A percentile compares a stretch with the other conserved stretches of the same genome.
phyloP scores from a whole-genome alignment of 495 filamentous ascomycete species.

The Massariosphaeria phaeospora region DNA sequence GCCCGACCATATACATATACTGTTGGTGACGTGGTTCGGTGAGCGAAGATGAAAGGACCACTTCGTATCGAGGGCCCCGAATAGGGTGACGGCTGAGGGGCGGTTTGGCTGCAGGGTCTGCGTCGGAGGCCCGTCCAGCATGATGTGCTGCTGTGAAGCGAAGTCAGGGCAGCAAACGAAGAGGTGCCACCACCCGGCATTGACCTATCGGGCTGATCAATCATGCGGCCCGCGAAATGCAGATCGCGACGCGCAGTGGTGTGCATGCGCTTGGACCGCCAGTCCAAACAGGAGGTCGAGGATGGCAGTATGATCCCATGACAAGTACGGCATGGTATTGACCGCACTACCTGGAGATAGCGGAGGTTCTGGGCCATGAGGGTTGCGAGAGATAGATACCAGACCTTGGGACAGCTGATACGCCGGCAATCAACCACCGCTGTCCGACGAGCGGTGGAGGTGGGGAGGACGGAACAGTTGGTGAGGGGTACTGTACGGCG shows the following conservation, averaged over 20 bases:
- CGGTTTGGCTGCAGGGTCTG: constrained; percentile 33
- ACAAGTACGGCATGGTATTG: constrained; percentile 12
- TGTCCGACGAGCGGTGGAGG: constrained; percentile 2
- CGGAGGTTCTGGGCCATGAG: background rate
- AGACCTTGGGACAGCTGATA: constrained; percentile 2
- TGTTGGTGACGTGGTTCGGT: constrained; percentile 18
- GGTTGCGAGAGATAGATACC: background rate
- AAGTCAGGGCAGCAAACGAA: constrained; percentile 27
- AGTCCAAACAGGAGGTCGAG: constrained; percentile 23
- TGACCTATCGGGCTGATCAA: constrained; percentile 32
- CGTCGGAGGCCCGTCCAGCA: background rate
- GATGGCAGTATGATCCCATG: constrained; percentile 14
- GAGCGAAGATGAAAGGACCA: constrained; percentile 25
- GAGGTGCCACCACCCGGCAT: constrained; percentile 21
- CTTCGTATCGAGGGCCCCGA: constrained; percentile 16
- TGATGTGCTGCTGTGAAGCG: constrained; percentile 21
- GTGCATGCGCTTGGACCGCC: constrained; percentile 25
- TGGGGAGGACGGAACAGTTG: constrained; percentile 1
- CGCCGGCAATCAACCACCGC: constrained; percentile 6
- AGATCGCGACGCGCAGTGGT: constrained; percentile 31
- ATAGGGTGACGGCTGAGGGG: constrained; percentile 16
- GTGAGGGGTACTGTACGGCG: constrained; percentile 10
- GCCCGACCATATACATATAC: constrained; percentile 1
- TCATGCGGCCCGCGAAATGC: constrained; percentile 29
- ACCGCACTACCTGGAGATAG: constrained; percentile 1